Percentiles rank a stretch among this genome's conserved stretches.
These are phyloP conservation scores for Pleurotus sapidus DNA, from an alignment of 768 basidiomycete species.

Conservation along the genomic window DNA sequence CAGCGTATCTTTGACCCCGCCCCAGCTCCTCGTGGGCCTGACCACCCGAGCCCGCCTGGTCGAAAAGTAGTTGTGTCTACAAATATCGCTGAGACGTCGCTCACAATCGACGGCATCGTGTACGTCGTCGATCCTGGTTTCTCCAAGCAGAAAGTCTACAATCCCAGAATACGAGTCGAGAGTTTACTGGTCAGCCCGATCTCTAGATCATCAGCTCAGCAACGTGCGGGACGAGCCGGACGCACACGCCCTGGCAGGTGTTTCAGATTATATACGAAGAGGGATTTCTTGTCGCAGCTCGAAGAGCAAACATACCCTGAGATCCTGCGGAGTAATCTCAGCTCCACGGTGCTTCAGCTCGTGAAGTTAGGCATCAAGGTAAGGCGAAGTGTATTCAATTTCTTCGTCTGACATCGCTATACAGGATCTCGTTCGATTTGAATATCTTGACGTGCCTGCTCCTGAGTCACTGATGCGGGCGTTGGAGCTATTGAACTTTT, in stretches of 20 bases:
- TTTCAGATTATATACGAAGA: slow-evolving; percentile 93
- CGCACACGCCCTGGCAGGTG: slow-evolving; percentile 95
- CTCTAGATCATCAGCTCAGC: slow-evolving; percentile 93
- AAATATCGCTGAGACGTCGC: slow-evolving; percentile 94
- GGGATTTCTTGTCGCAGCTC: slow-evolving; percentile 91
- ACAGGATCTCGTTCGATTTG: slow-evolving; percentile 80
- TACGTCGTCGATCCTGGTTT: slow-evolving; percentile 48
- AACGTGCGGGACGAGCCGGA: slow-evolving; percentile 93
- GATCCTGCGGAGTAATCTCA: slow-evolving; percentile 88
- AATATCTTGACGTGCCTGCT: slow-evolving; percentile 89
- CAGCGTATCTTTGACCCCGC: slow-evolving; percentile 93
- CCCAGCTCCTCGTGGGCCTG: slow-evolving; percentile 55
- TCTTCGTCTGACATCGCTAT: background rate
- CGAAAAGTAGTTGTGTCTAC: slow-evolving; percentile 93
- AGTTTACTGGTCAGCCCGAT: slow-evolving; percentile 90
- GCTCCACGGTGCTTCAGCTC: slow-evolving; percentile 87
- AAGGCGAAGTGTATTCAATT: slow-evolving; percentile 2
- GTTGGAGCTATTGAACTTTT: slow-evolving; percentile 86
- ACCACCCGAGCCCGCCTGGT: slow-evolving; percentile 63
- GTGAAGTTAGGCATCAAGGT: slow-evolving; percentile 94
- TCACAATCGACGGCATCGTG: slow-evolving; percentile 94
- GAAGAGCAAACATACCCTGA: slow-evolving; percentile 98
- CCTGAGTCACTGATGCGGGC: slow-evolving; percentile 97
- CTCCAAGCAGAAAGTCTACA: slow-evolving; percentile 97
- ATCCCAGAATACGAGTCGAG: slow-evolving; percentile 94